Evolutionary conservation across 2,329 filamentous ascomycete species (phyloP), one percentile per base, ranked within the genome.

Genomic region (Nakataea oryzae): DNA sequence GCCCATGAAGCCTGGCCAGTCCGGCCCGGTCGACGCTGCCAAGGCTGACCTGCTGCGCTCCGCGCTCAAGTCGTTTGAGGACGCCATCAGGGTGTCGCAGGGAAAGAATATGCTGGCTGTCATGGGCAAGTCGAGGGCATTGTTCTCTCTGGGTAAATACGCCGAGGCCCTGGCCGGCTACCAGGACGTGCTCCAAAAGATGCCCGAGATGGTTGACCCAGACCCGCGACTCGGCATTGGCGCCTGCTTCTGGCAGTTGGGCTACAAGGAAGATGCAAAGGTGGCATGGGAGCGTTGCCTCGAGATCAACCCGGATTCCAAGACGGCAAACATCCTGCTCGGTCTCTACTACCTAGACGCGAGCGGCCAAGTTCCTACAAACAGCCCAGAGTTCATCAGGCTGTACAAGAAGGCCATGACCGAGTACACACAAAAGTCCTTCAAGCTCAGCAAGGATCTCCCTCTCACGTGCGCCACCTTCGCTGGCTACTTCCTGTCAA

Each of bases 171-270:
- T 97, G 61, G 83, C 89, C 64, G 81, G 84, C 28, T 99, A 97
- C 72, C 95, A 99, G 75, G 89, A 91, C 64, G 91, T 92, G 21
- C 78, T 99, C 60, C 81, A 86, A 68, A 92, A 89, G 74, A 92
- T 93, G 79, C 95, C 95, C 2, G 86, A 91, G 67, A 81, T 97
- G 70, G 85, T 89, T 55, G 95, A 99, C 70, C 95, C 95, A 0
- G 95, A 99, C 74, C 96, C 95, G 67, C 86, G 96, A 68, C 93
- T 99, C 68, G 95, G 95, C 62, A 93, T 99, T 70, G 95, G 95
- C 57, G 95, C 91, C 74, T 99, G 95, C 78, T 61, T 97, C 73
- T 99, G 96, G 95, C 91, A 96, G 74, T 81, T 99, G 30, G 93
- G 93, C 13, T 92, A 91, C 79, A 97, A 96, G 74, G 91, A 96